These are phyloP conservation scores for Phanerodontia chrysosporium DNA, from an alignment of 768 basidiomycete genomes.

Conservation along the genomic window DNA sequence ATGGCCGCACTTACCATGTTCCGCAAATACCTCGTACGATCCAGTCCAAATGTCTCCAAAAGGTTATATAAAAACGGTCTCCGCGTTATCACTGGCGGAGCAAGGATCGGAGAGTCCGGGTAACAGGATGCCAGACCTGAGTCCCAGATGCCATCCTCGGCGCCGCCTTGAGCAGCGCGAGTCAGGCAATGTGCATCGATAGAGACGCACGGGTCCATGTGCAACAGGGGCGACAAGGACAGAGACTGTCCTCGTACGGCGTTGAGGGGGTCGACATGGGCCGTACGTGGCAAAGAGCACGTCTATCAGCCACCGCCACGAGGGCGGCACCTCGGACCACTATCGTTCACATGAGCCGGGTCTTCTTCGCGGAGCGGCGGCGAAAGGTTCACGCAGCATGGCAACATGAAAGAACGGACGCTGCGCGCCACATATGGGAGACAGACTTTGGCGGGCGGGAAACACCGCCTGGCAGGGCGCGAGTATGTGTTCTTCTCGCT, in stretches of 20 bases:
- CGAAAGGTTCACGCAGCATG: conserved; percentile 6
- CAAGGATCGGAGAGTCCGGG: no score
- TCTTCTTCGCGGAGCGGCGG: not conserved
- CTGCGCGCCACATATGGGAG: not conserved
- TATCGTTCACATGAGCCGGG: not conserved
- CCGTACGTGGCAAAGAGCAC: conserved; percentile 1
- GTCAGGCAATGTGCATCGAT: not conserved
- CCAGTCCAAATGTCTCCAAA: not conserved
- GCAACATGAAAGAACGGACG: conserved; percentile 1
- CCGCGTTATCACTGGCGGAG: not conserved
- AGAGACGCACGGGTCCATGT: not conserved
- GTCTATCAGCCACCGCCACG: conserved; percentile 1
- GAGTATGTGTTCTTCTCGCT: not conserved
- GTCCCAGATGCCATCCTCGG: not conserved
- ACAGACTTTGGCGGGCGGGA: not conserved
- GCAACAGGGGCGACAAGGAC: not conserved
- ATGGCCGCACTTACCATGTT: not conserved
- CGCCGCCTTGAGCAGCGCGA: not conserved
- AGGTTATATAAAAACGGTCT: no score
- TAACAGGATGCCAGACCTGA: no score
- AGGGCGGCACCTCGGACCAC: not conserved
- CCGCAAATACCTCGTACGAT: not conserved
- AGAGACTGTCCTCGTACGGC: not conserved
- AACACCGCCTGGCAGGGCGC: no score
- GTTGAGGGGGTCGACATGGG: not conserved